Evolutionary conservation across 768 basidiomycete species (phyloP).

Genomic region (Crepidotus variabilis): DNA sequence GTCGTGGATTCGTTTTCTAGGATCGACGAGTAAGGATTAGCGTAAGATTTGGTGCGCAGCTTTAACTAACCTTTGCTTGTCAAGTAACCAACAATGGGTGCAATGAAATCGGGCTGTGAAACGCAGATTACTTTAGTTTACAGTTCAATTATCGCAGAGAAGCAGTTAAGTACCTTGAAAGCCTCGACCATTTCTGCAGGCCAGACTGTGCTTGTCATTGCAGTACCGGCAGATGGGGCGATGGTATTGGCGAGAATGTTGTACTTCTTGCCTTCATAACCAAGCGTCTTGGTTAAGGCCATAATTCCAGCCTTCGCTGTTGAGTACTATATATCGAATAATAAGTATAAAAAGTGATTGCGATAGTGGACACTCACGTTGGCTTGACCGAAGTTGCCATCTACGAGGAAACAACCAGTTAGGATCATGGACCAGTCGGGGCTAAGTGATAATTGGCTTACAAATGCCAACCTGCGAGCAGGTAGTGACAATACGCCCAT

Average conservation of each 20-base stretch:
- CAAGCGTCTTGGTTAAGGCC: slow-evolving; percentile 85
- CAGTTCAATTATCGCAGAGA: neutral
- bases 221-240: slow-evolving; percentile 85
- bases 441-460: slow-evolving; percentile 36
- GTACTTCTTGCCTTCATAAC: slow-evolving; percentile 89
- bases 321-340: slow-evolving; percentile 54
- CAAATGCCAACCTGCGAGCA: slow-evolving; percentile 90
- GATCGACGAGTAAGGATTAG: neutral
- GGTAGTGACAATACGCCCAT: slow-evolving; percentile 94
- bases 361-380: slow-evolving; percentile 47
- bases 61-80: slow-evolving; percentile 56
- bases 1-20: slow-evolving; percentile 68
- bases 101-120: slow-evolving; percentile 80
- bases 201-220: slow-evolving; percentile 88
- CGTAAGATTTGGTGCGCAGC: neutral
- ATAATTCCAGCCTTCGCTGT: slow-evolving; percentile 92
- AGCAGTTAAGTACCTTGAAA: slow-evolving; percentile 69
- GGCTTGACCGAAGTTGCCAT: slow-evolving; percentile 94
- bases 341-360: slow-evolving; percentile 1
- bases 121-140: neutral
- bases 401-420: slow-evolving; percentile 33
- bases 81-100: slow-evolving; percentile 90
- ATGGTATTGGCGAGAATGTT: slow-evolving; percentile 87
- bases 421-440: neutral
- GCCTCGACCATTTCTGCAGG: slow-evolving; percentile 84